Evolutionary conservation across 176 grass and related monocot species (phyloP).

Genomic region (Oryza glaberrima): DNA sequence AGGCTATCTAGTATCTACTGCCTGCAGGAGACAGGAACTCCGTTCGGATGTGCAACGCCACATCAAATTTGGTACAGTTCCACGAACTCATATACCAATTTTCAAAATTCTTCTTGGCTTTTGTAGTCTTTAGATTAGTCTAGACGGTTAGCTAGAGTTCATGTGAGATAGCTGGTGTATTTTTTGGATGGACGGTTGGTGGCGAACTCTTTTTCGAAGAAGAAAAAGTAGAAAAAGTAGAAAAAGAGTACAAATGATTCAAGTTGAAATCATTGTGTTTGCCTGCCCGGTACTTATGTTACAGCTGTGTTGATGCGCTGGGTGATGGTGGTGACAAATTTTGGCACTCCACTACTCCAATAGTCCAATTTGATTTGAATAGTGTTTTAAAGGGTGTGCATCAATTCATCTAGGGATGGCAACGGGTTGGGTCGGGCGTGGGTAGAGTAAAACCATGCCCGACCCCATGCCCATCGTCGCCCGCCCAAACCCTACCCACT

Average conservation of each 20-base stretch:
- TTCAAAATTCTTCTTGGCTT: background rate
- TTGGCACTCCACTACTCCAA: background rate
- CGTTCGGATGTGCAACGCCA: background rate
- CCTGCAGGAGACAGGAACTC: background rate
- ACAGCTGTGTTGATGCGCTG: background rate
- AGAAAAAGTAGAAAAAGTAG: background rate
- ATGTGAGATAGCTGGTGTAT: background rate
- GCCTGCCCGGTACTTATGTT: background rate
- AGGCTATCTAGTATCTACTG: background rate
- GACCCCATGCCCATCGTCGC: too few relatives aligned
- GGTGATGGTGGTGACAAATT: background rate
- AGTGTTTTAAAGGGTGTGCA: background rate
- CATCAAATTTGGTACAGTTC: background rate
- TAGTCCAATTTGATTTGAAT: background rate
- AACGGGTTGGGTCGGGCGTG: too few relatives aligned
- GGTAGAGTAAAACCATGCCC: too few relatives aligned
- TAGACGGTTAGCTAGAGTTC: conserved; percentile 19
- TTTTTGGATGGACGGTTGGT: background rate
- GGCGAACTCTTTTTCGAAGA: background rate
- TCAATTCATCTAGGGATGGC: background rate
- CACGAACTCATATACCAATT: background rate
- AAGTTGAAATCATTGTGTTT: background rate
- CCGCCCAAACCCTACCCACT: too few relatives aligned
- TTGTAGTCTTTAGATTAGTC: conserved; percentile 13
- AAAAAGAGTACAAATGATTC: background rate